Base-by-base conservation (phyloP, 2,329 filamentous ascomycete species). In the Fusarium clavum region DNA sequence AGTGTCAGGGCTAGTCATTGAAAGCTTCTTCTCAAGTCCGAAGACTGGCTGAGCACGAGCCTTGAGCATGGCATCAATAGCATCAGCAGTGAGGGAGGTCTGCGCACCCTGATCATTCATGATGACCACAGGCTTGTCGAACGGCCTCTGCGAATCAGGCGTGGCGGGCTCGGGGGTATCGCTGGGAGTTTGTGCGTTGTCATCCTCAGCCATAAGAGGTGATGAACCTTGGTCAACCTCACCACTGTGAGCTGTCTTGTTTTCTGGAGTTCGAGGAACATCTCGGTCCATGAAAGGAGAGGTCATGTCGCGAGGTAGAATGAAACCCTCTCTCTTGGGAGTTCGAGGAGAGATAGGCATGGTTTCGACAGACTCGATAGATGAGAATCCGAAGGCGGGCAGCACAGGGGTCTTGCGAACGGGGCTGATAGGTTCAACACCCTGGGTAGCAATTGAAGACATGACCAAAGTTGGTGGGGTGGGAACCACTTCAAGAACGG, bases 41-140 rank as follows among this genome's bases (percentile, higher is more conserved):
- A 69, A 65, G 11, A 52, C 58, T 29, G 64, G 57, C 13, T 62
- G 73, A 27, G 69, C 49, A 43, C 72, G 69, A 22, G 85, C 84
- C 70, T 87, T 86, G 59, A 97, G 81, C 75, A 97, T 85, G 58
- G 89, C 87, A 72, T 97, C 94, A 69, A 97, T 93, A 59, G 92
- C 90, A 52, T 92, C 88, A 0, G 92, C 88, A n/a, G 94, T 97
- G 30, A 98, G 84, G 41, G 91, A 86, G 25, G 94, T 98, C 81
- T 98, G 95, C 16, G 92, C 91, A 56, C 90, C 88, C 71, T 92
- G 91, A 74, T 97, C 93, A 22, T 85, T 82, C 65, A 86, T 91
- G 57, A 81, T 79, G 43, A 81, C 67, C 24, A 77, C 55, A 24
- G 69, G 74, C 74, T 83, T 86, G 61, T 82, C 83, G 73, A 92